Percentiles rank a stretch among this genome's conserved stretches.
phyloP scores from a whole-genome alignment of 192 early-diverging fungal genomes.

The Coemansia sp. region DNA sequence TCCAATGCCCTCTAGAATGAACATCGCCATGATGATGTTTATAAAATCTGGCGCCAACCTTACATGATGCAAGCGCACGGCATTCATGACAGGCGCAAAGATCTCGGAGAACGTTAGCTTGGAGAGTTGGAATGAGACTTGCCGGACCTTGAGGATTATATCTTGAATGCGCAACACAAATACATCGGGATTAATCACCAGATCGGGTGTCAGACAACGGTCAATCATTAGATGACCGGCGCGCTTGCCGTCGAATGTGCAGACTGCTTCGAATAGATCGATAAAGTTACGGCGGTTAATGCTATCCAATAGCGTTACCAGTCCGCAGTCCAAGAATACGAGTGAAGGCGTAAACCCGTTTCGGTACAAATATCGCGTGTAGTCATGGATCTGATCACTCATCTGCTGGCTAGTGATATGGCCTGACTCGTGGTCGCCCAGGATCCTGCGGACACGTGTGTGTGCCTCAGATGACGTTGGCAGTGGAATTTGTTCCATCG shows the following conservation, averaged over 20 bases:
- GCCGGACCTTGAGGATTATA: slow-evolving; percentile 70
- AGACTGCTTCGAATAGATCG: slow-evolving; percentile 87
- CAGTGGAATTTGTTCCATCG: slow-evolving; percentile 7
- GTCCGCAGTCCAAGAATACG: slow-evolving; percentile 88
- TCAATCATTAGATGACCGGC: slow-evolving; percentile 88
- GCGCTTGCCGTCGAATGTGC: slow-evolving; percentile 79
- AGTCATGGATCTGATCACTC: slow-evolving; percentile 23
- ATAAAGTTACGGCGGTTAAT: slow-evolving; percentile 83
- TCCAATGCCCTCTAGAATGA: slow-evolving; percentile 95
- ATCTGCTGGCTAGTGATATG: slow-evolving; percentile 12
- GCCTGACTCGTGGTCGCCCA: slow-evolving; percentile 23
- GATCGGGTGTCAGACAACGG: slow-evolving; percentile 72
- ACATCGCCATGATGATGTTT: slow-evolving; percentile 87
- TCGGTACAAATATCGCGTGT: slow-evolving; percentile 52
- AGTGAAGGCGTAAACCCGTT: slow-evolving; percentile 76
- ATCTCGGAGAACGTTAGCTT: slow-evolving; percentile 82
- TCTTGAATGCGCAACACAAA: slow-evolving; percentile 84
- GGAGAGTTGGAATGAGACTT: slow-evolving; percentile 72
- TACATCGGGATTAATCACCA: slow-evolving; percentile 69
- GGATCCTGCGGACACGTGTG: slow-evolving; percentile 19
- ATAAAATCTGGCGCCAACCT: slow-evolving; percentile 94
- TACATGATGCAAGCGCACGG: slow-evolving; percentile 91
- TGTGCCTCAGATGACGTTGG: slow-evolving; percentile 37
- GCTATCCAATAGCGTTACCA: slow-evolving; percentile 77
- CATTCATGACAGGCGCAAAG: slow-evolving; percentile 75